Percentiles rank a stretch among this genome's conserved stretches.
Conservation (phyloP, 257 asterid species). For the Jacaranda copaia region DNA sequence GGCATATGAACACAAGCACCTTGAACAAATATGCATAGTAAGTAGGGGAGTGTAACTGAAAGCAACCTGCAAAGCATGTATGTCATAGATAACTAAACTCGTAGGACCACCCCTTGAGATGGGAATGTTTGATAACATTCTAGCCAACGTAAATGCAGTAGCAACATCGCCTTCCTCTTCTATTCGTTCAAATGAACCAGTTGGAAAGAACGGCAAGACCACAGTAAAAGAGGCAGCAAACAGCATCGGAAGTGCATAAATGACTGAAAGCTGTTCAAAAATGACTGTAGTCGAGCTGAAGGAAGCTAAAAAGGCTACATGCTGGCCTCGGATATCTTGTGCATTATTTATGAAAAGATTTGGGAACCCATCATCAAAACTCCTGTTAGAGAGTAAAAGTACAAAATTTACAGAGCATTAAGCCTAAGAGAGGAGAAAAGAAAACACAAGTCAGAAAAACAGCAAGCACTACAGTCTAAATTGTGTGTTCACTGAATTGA, state of each 20-base stretch:
- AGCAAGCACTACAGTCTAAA: neutral
- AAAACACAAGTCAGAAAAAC: neutral
- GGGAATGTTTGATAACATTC: slow-evolving; percentile 73
- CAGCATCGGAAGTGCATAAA: slow-evolving; percentile 80
- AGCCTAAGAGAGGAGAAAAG: neutral
- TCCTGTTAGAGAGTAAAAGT: slow-evolving; percentile 48
- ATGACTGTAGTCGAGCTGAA: slow-evolving; percentile 78
- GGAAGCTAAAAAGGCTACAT: slow-evolving; percentile 76
- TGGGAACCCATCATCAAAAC: slow-evolving; percentile 78
- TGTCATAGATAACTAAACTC: slow-evolving; percentile 71
- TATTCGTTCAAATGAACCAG: slow-evolving; percentile 78
- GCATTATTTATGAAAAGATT: slow-evolving; percentile 78
- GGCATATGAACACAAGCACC: neutral
- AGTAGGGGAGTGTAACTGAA: neutral
- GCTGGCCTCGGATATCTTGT: slow-evolving; percentile 73
- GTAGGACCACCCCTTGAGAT: slow-evolving; percentile 80
- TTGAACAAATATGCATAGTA: neutral
- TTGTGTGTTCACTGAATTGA: neutral
- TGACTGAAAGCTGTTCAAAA: slow-evolving; percentile 81
- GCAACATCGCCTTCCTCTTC: slow-evolving; percentile 89
- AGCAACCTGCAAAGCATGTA: slow-evolving; percentile 74
- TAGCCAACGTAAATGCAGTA: slow-evolving; percentile 80
- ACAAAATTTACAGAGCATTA: neutral
- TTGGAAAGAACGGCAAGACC: slow-evolving; percentile 77
- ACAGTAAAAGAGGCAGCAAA: slow-evolving; percentile 72